phyloP scores from a whole-genome alignment of 2,329 filamentous ascomycete species.

The Cadophora gregata region DNA sequence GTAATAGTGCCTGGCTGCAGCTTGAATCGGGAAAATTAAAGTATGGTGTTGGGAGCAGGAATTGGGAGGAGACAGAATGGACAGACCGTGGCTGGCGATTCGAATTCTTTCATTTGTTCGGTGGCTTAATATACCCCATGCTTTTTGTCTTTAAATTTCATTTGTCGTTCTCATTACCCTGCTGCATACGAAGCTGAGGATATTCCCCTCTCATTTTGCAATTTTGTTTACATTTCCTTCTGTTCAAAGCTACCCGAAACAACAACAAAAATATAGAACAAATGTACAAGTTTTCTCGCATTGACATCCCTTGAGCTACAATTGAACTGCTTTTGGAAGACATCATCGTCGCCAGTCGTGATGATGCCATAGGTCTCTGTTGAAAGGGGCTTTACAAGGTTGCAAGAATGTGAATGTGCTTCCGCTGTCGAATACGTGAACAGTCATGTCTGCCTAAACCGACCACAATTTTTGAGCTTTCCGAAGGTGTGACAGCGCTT shows the following conservation, averaged over 20 bases:
- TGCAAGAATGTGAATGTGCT: too few species aligned
- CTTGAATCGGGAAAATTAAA: neutral
- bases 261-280: neutral
- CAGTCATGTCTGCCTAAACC: too few species aligned
- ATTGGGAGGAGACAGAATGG: neutral
- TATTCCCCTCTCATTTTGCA: neutral
- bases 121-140: slow-evolving; percentile 27
- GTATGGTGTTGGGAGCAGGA: neutral
- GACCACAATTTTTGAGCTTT: too few species aligned
- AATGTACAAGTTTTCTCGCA: neutral
- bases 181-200: neutral
- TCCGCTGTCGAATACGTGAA: too few species aligned
- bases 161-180: neutral
- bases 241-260: neutral
- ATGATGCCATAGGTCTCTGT: too few species aligned
- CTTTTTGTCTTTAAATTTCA: slow-evolving; percentile 23
- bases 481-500: too few species aligned
- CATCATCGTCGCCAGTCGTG: too few species aligned
- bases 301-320: too few species aligned
- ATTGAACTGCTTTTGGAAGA: too few species aligned
- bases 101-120: slow-evolving; percentile 22
- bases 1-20: neutral
- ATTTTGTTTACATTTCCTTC: neutral
- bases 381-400: too few species aligned
- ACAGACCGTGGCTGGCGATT: neutral